These are phyloP conservation scores for Phytophthora lateralis DNA, from an alignment of 352 stramenopile genomes.

Conservation along the genomic window DNA sequence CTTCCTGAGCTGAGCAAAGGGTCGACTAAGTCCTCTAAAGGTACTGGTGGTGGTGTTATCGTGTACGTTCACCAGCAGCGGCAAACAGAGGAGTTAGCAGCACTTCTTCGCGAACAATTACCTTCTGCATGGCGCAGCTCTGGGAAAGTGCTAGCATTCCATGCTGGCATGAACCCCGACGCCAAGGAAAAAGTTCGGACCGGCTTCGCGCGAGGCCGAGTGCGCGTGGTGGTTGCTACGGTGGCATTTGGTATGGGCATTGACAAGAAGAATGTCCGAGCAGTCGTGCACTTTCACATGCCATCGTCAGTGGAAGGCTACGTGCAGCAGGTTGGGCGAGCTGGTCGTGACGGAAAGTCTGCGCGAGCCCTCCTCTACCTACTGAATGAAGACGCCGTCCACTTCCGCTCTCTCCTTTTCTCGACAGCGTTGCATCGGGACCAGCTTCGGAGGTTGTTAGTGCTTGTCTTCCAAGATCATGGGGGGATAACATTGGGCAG, in stretches of 20 bases:
- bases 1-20: slow-evolving; percentile 38
- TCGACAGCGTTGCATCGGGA: slow-evolving; percentile 64
- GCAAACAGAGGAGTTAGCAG: slow-evolving; percentile 74
- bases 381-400: slow-evolving; percentile 62
- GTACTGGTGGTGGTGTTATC: slow-evolving; percentile 55
- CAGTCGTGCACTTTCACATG: slow-evolving; percentile 98
- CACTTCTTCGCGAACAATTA: slow-evolving; percentile 64
- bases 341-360: slow-evolving; percentile 93
- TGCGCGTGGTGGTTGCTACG: slow-evolving; percentile 95
- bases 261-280: slow-evolving; percentile 97
- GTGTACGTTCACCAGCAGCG: slow-evolving; percentile 87
- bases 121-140: slow-evolving; percentile 33
- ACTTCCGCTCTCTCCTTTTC: slow-evolving; percentile 76
- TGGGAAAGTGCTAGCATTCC: slow-evolving; percentile 85
- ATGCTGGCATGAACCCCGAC: slow-evolving; percentile 91
- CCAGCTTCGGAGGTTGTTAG: slow-evolving; percentile 56
- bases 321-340: slow-evolving; percentile 97
- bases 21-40: slow-evolving; percentile 25
- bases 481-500: background rate
- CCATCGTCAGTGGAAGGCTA: slow-evolving; percentile 98
- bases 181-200: slow-evolving; percentile 77
- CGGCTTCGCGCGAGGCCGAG: slow-evolving; percentile 89
- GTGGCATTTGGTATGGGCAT: slow-evolving; percentile 99
- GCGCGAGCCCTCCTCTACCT: slow-evolving; percentile 72
- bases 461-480: slow-evolving; percentile 42